Evolutionary conservation across 2,329 filamentous ascomycete genomes (phyloP).

Genomic region (Plenodomus biglobosus): DNA sequence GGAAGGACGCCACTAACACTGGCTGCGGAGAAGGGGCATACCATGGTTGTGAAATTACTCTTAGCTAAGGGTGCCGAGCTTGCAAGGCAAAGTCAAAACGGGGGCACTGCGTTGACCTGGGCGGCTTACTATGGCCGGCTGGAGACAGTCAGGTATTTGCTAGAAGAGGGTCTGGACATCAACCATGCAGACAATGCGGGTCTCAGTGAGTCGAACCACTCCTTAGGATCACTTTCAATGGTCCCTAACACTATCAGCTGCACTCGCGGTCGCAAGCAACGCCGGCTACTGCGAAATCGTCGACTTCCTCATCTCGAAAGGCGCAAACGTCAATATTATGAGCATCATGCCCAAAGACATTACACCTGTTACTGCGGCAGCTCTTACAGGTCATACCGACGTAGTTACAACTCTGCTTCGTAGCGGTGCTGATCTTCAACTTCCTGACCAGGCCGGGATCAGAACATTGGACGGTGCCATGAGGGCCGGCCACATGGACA

Average conservation of each 20-base stretch:
- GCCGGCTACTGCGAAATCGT: constrained; percentile 16
- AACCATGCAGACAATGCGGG: constrained; percentile 12
- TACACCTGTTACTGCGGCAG: constrained; percentile 21
- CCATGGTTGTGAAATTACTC: constrained; percentile 15
- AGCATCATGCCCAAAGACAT: constrained; percentile 7
- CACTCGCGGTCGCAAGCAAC: constrained; percentile 17
- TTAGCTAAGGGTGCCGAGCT: constrained; percentile 22
- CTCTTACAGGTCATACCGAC: constrained; percentile 7
- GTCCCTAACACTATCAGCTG: constrained; percentile 10
- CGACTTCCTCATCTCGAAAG: constrained; percentile 17
- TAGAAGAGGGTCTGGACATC: constrained; percentile 15
- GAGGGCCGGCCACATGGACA: constrained; percentile 7
- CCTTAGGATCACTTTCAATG: not conserved
- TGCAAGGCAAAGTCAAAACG: constrained; percentile 10
- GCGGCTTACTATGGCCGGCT: constrained; percentile 16
- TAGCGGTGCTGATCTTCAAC: constrained; percentile 11
- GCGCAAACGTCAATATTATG: constrained; percentile 16
- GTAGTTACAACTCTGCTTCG: constrained; percentile 15
- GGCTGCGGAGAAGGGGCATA: constrained; percentile 21
- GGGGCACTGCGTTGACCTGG: constrained; percentile 18
- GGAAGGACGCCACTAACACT: constrained; percentile 24
- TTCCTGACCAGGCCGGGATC: constrained; percentile 2
- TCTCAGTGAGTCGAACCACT: constrained; percentile 14
- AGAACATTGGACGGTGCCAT: constrained; percentile 18
- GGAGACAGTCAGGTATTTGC: constrained; percentile 16